Percentiles rank a stretch among this genome's conserved stretches.
Conservation (phyloP, 2,329 filamentous ascomycete genomes). For the Hypoxylon sp. region DNA sequence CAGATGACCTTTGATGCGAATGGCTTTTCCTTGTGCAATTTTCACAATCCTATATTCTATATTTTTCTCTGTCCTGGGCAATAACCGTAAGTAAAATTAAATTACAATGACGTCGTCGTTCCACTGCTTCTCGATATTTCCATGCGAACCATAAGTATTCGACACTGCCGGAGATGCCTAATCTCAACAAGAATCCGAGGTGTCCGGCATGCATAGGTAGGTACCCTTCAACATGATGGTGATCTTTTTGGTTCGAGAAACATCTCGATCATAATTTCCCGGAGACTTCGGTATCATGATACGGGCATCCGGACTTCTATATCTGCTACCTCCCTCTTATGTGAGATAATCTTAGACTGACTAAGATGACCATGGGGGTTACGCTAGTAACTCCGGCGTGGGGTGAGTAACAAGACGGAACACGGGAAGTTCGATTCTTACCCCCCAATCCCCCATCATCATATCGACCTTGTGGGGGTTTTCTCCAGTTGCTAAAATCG, state of each 20-base stretch:
- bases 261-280: conserved; percentile 14
- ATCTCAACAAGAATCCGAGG: conserved; percentile 12
- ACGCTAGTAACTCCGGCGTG: conserved; percentile 39
- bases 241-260: conserved; percentile 20
- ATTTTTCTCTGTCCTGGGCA: too few relatives aligned
- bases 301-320: conserved; percentile 33
- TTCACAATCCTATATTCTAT: conserved; percentile 6
- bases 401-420: conserved; percentile 8
- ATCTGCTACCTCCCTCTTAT: conserved; percentile 17
- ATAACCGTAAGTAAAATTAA: conserved; percentile 13
- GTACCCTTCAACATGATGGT: not conserved
- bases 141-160: conserved; percentile 9
- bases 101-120: conserved; percentile 22
- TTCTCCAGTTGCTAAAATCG: conserved; percentile 33
- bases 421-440: not conserved
- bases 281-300: conserved; percentile 26
- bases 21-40: not conserved
- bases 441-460: conserved; percentile 9
- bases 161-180: conserved; percentile 2
- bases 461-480: conserved; percentile 27
- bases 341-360: conserved; percentile 23
- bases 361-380: conserved; percentile 29
- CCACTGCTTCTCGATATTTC: conserved; percentile 25
- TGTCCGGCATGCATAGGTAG: conserved; percentile 5
- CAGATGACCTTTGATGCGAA: conserved; percentile 13